Base-by-base conservation (phyloP, 805 yeast genomes). In the Candida hispaniensis region DNA sequence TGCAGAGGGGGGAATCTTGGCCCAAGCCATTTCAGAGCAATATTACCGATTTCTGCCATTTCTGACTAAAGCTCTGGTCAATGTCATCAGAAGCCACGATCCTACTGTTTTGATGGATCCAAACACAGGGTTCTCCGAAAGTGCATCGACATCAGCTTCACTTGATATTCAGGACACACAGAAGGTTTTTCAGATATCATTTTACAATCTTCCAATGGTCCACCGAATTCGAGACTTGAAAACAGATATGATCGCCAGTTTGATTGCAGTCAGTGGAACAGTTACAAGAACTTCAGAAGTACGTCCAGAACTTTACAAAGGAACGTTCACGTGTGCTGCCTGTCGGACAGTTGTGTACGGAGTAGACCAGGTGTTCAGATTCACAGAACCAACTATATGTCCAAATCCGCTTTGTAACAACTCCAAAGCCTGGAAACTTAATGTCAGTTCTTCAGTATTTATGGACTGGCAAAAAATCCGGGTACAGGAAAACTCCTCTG, bases 381-480 rank as follows among this genome's bases (percentile, higher is more conserved):
- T 76, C 59, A 88, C 97, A 7, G 95, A 88, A 56, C 98, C 98
- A 27, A 78, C 91, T 3, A 73, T 79, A 44, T 91, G 98, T 60
- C 80, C 86, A 15, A 79, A 75, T 44, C 86, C 88, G 7, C 71
- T 78, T 8, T 88, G 98, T 62, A 80, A 73, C 39, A 88, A 88
- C 59, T 83, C 83, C 51, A 68, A 79, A 2, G 66, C 73, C 38
- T 88, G 95, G 93, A 73, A 93, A 1, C 61, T 91, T 40, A 76
- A 80, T 48, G 75, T 88, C 18, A 59, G 79, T 20, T 82, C 83
- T 56, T 81, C 94, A 0, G 80, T 77, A 42, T 88, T 91, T 50
- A 65, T 83, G 44, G 97, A 88, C 63, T 88, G 98, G 98, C 98
- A 88, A 57, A 79, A 79, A 45, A 88, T 85, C 15, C 72, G 96